A percentile compares a stretch with the other conserved stretches of the same genome.
These are phyloP conservation scores for Kazachstania africana DNA, from an alignment of 805 yeast genomes.

Conservation along the genomic window DNA sequence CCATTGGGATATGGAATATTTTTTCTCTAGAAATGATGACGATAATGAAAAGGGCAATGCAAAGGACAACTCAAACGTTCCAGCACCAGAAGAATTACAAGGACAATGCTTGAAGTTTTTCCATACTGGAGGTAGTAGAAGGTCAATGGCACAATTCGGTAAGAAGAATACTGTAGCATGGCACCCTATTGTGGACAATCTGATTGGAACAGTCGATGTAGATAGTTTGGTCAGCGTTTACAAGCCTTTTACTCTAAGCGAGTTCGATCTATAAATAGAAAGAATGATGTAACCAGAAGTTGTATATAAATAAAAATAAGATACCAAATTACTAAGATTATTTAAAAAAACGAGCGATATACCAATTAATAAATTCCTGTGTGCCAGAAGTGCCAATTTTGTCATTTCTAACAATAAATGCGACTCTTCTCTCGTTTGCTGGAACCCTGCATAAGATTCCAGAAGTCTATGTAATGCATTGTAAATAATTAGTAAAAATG, in stretches of 20 bases:
- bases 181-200: constrained; percentile 20
- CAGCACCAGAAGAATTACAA: constrained; percentile 22
- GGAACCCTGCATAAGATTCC: too few relatives aligned
- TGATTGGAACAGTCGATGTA: constrained; percentile 19
- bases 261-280: neutral
- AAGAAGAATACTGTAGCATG: constrained; percentile 18
- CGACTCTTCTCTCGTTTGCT: too few relatives aligned
- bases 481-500: too few relatives aligned
- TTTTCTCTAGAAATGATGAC: constrained; percentile 33
- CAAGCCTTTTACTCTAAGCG: constrained; percentile 12
- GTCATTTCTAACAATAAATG: too few relatives aligned
- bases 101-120: constrained; percentile 22
- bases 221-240: constrained; percentile 21
- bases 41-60: constrained; percentile 33
- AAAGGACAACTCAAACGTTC: constrained; percentile 20
- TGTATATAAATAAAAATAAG: too few relatives aligned
- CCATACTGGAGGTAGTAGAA: constrained; percentile 22
- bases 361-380: too few relatives aligned
- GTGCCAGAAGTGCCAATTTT: too few relatives aligned
- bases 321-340: too few relatives aligned
- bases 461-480: too few relatives aligned
- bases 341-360: too few relatives aligned
- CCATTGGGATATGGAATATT: constrained; percentile 28
- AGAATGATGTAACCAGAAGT: too few relatives aligned
- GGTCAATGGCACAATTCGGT: constrained; percentile 9